Base-by-base conservation (phyloP, 2,329 filamentous ascomycete genomes). In the Clarireedia hainanense region DNA sequence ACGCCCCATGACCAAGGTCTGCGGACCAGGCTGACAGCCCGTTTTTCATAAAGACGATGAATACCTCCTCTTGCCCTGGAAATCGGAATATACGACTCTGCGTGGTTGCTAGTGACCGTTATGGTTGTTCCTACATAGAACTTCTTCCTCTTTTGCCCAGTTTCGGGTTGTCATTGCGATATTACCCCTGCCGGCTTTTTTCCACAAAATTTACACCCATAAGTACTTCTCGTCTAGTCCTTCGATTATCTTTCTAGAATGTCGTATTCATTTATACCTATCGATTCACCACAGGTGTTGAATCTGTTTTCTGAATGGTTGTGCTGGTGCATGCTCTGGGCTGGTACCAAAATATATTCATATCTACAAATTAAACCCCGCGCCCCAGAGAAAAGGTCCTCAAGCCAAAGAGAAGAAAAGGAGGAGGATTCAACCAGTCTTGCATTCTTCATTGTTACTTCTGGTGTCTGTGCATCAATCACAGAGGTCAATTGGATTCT, bases 281-380 rank as follows among this genome's bases (percentile, higher is more conserved):
- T 50, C 24, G 37, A 55, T 43, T 36, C 52, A 6, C 17, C 46
- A 17, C 46, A 55, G 24, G 46, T 43, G 24, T 4, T 43, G 27
- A 50, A 50, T 50, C 24, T 55, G 24, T 50, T 36, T 14, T 50
- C 52, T 20, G 52, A 55, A 14, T 55, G 46, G 47, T 17, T 50
- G 6, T 50, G 36, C 39, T 55, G 47, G 46, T 55, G 46, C 24
- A 45, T 55, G 10, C 37, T 55, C n/a, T 55, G 52, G 52, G 52
- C 37, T 37, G 46, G 52, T 50, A 55, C 50, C 47, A 50, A 43
- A 50, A 20, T 45, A 17, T 43, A 50, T 50, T 55, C 46, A 20
- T 34, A 14, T 43, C 40, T 50, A 50, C 37, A 15, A 27, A 15
- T n/a, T 17, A 20, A 50, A 43, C 49, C 45, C 1, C 20, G 45